Evolutionary conservation across 1,284 basidiomycete genomes (phyloP), one percentile per base, ranked within the genome.

Genomic region (Leccinum subfulvum): DNA sequence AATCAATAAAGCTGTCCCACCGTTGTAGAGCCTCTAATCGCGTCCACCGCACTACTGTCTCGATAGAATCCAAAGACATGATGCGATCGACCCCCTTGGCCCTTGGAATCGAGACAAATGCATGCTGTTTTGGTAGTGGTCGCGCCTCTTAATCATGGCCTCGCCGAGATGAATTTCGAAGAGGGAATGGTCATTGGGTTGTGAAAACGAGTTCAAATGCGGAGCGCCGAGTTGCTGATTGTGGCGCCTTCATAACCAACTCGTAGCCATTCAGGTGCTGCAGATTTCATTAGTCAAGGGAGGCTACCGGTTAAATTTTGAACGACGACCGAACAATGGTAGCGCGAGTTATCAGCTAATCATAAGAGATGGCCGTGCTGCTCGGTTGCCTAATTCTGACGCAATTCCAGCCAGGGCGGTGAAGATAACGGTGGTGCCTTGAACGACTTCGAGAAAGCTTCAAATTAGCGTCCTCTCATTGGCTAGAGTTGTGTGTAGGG

Each of bases 391-490:
- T 21, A 49, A 49, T 49, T 49, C 18, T 49, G 37, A 39, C 37
- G 37, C 37, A 39, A 7, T 28, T 23, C 33, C 4, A 47, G 10
- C 11, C 44, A 18, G 44, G 18, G 44, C 44, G 3, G 44, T 11
- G 44, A 18, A 47, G 44, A 47, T 47, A 47, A 47, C 18, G 44
- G 35, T 14, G 39, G 18, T 47, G 44, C 44, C 44, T 44, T 44
- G 41, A 44, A 44, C n/a, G 41, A 18, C 30, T 33, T 35, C 33
- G 33, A 47, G 5, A 18, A 47, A 37, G 35, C 35, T 37, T 65
- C 65, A 67, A 65, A 65, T 65, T 59, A 10, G 3, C 47, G 7
- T n/a, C 30, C 37, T 9, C 37, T 39, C 0, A 67, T 65, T 65
- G 65, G 65, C 35, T 26, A 41, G 11, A 13, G 4, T 13, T 35